Evolutionary conservation across 2,329 filamentous ascomycete species (phyloP), one percentile per base, ranked within the genome.

Genomic region (Incumbomyces lentus): DNA sequence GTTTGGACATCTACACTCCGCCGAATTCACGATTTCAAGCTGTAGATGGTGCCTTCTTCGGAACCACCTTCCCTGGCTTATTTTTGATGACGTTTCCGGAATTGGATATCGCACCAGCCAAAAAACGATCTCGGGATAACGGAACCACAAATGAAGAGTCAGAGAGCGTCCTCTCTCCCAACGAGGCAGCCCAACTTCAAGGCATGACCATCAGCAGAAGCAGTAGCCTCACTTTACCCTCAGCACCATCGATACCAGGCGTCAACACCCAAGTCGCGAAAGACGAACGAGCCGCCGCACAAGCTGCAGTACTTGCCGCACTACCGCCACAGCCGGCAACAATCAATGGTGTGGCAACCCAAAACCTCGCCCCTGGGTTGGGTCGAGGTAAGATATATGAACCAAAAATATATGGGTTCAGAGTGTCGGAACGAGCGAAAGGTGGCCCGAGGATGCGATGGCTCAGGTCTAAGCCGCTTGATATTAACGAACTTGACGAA

Each of bases 61-160:
- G 92, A 40, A 90, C 92, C 45, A 98, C 92, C 0, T 98, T 98
- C 64, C 89, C 89, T 51, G 88, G 88, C 38, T 79, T 98, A 49
- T 98, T 98, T 71, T 87, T 98, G 64, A 90, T 98, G 73, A 98
- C 90, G 33, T 98, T 96, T 66, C 90, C 92, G 31, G 92, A 98
- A 62, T 84, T 95, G 61, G 88, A 95, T 57, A 79, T 96, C 49
- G 73, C 72, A 40, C 82, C 81, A 29, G 82, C 84, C 59, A 79
- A 80, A 57, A 81, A 81, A 43, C 48, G 48, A 30, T 34, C 38
- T n/a, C 30, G 49, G 34, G 47, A 51, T 35, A 54, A 57, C 19
- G 34, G 35, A 22, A 31, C 19, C 22, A 18, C 10, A 11, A 53
- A 48, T 34, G 52, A 57, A 37, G 54, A 56, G 22, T 47, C 47